Percentiles rank a stretch among this genome's conserved stretches.
phyloP scores from a whole-genome alignment of 2,329 filamentous ascomycete genomes.

The Chrysoporthe puriensis region DNA sequence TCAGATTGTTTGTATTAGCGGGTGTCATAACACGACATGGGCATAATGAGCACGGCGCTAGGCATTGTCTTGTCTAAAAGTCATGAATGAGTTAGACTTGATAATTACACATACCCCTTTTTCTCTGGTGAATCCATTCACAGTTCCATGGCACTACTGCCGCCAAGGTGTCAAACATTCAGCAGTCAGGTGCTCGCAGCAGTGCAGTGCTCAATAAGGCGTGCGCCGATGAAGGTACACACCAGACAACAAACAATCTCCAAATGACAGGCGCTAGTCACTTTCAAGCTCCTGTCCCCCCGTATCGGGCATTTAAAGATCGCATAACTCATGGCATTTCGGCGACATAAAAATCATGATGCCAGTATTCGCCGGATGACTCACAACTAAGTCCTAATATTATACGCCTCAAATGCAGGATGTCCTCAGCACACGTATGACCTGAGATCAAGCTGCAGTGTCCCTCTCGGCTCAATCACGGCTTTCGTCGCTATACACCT shows the following conservation, averaged over 20 bases:
- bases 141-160: neutral
- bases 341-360: neutral
- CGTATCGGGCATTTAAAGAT: neutral
- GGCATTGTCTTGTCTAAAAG: conserved; percentile 5
- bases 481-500: neutral
- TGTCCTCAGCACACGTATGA: neutral
- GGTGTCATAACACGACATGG: neutral
- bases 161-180: neutral
- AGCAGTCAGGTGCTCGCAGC: too few relatives aligned
- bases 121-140: neutral
- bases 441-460: neutral
- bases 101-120: neutral
- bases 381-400: neutral
- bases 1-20: neutral
- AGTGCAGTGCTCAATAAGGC: neutral
- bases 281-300: neutral
- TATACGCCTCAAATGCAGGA: neutral
- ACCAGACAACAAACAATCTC: neutral
- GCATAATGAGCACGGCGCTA: conserved; percentile 20
- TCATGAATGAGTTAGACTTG: neutral
- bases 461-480: too few relatives aligned
- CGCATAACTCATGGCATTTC: neutral
- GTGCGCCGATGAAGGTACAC: neutral
- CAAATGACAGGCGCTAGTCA: neutral
- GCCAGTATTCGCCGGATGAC: neutral